Base-by-base conservation (phyloP, 805 yeast species). In the Hanseniaspora vineae region DNA sequence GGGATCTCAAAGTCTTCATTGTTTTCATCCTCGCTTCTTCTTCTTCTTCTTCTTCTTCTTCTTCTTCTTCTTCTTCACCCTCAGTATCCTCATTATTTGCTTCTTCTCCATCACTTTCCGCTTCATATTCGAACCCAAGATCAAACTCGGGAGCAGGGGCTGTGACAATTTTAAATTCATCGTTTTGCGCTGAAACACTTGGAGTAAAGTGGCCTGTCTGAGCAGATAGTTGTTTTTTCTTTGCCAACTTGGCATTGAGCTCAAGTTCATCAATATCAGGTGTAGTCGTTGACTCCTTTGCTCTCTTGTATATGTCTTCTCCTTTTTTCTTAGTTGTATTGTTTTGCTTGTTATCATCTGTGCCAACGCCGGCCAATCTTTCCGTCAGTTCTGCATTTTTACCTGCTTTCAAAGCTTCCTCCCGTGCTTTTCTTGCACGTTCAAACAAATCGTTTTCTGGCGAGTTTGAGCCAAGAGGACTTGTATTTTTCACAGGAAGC, bases 331-430 rank as follows among this genome's bases (percentile, higher is more conserved):
- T 29, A 11, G 14, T 8, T 14, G 35, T 32, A 12, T 47, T 44
- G 6, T 44, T 57, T 51, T 44, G 40, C 14, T 46, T 55, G 8
- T 47, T 47, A 3, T 52, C 46, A 6, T 55, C 51, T 6, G 52
- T 51, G 5, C 37, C 43, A 23, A 54, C n/a, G 12, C 52, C 54
- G 3, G 57, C 46, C 46, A 60, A 31, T 29, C 46, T 57, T 46
- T 67, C 72, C 6, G 64, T 52, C 48, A 61, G 54, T 48, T 66
- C 70, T 14, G 71, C 72, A 37, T 65, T 67, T 53, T 77, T 84
- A 0, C 85, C 81, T 5, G 88, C 90, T 54, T 73, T 75, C 15
- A 73, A 71, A 2, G 89, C 92, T 39, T 75, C 72, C 52, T 75
- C 78, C 55, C 92, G 67, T 2, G 88, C 89, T 44, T 57, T 67